Base-by-base conservation (phyloP, 306 rosid species). In the Oemleria cerasiformis region DNA sequence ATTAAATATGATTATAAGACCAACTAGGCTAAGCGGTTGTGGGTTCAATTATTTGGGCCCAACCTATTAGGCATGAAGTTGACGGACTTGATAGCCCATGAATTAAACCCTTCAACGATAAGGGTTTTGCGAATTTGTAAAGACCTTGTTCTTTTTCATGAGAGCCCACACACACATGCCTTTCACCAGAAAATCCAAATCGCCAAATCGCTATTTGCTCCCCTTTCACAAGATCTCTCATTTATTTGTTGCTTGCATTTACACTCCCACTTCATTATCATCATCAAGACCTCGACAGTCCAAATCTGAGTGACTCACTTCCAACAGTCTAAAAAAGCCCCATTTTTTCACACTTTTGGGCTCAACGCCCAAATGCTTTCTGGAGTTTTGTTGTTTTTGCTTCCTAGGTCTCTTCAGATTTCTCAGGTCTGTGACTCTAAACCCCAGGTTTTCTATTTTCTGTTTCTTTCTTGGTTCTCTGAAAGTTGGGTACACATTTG, bases 341-440 rank as follows among this genome's bases (percentile, higher is more conserved):
- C 68, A 16, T 50, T 68, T 72, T 71, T 65, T 43, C 62, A 68
- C 80, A 79, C 67, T 76, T 2, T 23, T 50, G 59, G 71, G 38
- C 39, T 77, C 71, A 7, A 55, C 65, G 17, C 74, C 75, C 79
- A 66, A 75, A 80, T 71, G 79, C 74, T 79, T 43, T 67, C 36
- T 6, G 36, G 67, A 42, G n/a, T 38, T 50, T 74, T 75, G 45
- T 66, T 45, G 34, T 67, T 25, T 20, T 61, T 7, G 48, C 56
- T 63, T 60, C 43, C 11, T 14, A 21, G 61, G 54, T 68, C 69
- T 48, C 73, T 50, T 66, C 79, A 17, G 57, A 68, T 68, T 61
- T 70, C 79, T 72, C 78, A 71, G 65, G 76, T 81, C 59, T 68
- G 25, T 60, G 54, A 8, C 63, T 75, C 63, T 36, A 7, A 76